Evolutionary conservation across 257 asterid species (phyloP), one percentile per base, ranked within the genome.

Genomic region (Ajuga chamaepitys): DNA sequence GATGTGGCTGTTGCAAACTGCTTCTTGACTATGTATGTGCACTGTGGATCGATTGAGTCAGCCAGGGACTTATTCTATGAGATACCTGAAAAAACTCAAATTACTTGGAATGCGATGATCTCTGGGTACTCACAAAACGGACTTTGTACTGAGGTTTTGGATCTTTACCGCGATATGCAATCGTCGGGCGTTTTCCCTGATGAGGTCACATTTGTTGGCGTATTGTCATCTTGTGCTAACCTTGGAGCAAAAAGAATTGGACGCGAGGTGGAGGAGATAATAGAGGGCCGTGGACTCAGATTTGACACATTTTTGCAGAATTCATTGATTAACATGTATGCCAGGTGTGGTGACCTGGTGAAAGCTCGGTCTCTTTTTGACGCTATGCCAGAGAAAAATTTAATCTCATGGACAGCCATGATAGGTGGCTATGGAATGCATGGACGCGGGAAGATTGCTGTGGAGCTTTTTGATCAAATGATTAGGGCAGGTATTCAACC

Each of bases 71-170:
- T 85, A 75, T 93, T 93, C 65, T 82, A 83, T 58, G 83, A 75
- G 26, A 78, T 80, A 9, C 82, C 80, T 1, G 67, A 42, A 2
- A 87, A 80, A 78, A 79, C 79, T 13, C 71, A 89, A 82, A 93
- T 93, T 41, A 86, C 97, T 60, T 89, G 99, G 97, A 93, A 93
- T 61, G 99, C 95, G 0, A 87, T 93, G 97, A 85, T 93, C 44
- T 84, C 96, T 0, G 99, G 95, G 16, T 93, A 81, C 66, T 83
- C 99, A 1, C 96, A 93, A 70, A 75, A 89, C 40, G 99, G 99
- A 54, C 85, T 83, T 20, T 88, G 86, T 32, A 58, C 57, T 1
- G 68, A 78, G 44, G 97, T 87, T 53, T 61, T 93, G 73, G 84
- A 87, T 64, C 92, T 93, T 51, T 93, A 86, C 69, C 70, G 46